A percentile compares a stretch with the other conserved stretches of the same genome.
phyloP scores from a whole-genome alignment of 176 grass and related monocot genomes.

The Zoysia pacifica region DNA sequence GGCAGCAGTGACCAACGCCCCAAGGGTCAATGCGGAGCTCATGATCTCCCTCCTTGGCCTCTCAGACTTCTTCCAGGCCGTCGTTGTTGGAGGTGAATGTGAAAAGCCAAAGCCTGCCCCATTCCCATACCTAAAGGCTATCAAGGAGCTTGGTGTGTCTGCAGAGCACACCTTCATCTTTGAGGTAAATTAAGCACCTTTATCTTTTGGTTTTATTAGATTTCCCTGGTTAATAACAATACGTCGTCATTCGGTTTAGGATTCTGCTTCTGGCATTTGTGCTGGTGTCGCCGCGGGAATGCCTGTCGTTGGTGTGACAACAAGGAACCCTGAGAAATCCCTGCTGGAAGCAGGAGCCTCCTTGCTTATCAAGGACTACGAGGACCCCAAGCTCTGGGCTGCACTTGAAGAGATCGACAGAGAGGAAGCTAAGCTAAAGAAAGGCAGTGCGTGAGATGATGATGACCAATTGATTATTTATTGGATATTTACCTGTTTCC shows the following conservation, averaged over 20 bases:
- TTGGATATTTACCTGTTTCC: background rate
- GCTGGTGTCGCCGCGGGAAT: constrained; percentile 84
- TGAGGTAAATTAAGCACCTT: constrained; percentile 48
- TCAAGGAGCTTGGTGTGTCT: constrained; percentile 65
- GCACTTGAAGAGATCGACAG: constrained; percentile 61
- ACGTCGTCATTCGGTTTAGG: constrained; percentile 30
- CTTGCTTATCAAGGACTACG: constrained; percentile 78
- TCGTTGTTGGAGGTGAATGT: constrained; percentile 78
- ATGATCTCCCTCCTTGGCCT: constrained; percentile 90
- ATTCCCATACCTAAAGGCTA: constrained; percentile 77
- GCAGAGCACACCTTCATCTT: constrained; percentile 73
- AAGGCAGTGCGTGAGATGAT: constrained; percentile 7
- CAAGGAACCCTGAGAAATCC: constrained; percentile 85
- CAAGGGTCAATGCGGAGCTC: background rate
- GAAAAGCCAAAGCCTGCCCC: constrained; percentile 83
- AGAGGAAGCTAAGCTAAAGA: constrained; percentile 57
- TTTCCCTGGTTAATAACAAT: background rate
- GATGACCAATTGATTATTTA: constrained; percentile 12
- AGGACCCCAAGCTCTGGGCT: constrained; percentile 77
- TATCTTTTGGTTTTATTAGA: background rate
- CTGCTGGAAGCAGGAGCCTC: constrained; percentile 70
- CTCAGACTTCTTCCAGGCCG: constrained; percentile 73
- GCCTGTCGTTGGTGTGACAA: constrained; percentile 57
- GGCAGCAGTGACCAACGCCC: background rate
- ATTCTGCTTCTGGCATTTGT: constrained; percentile 74